Evolutionary conservation across 495 filamentous ascomycete species (phyloP), one percentile per base, ranked within the genome.

Genomic region (Xylaria flabelliformis): DNA sequence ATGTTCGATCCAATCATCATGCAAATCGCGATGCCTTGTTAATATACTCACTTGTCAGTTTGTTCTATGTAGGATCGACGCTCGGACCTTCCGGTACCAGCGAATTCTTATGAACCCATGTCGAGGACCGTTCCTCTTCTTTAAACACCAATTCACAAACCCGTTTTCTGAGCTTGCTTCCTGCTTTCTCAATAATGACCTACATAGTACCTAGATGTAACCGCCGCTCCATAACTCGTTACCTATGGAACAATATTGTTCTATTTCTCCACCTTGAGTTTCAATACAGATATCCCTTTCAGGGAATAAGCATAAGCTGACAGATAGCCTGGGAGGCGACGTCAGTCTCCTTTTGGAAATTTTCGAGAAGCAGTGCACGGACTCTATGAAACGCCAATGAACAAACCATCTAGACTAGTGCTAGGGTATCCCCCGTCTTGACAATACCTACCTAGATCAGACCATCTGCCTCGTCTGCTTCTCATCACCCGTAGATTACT

Each of bases 291-390:
- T 7, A 17, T 17, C 26, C 55, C n/a, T 59, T 59, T 24, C 29
- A 59, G 55, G 55, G 29, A 21, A 56, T 29, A 32, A 32, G 21
- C 53, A 13, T 34, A 36, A 36, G 29, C 56, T 59, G 29, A 59
- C 15, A 9, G 15, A 36, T 32, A n/a, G 29, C 56, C 56, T 19
- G 34, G 42, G 15, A 51, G 64, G n/a, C 46, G 3, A 51, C 29
- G 64, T 46, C 42, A 67, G 53, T 17, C 29, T 53, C 44, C 46
- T 67, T 67, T 36, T 29, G 44, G 65, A 56, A 67, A 56, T 29
- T 67, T 67, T 67, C 65, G 19, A 67, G 65, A 67, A 67, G 65
- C 65, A n/a, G 65, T 19, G 65, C 65, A 67, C 65, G 50, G 65
- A 55, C 64, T 42, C 64, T n/a, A 42, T 26, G 32, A 53, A 67